Base-by-base conservation (phyloP, 2,329 filamentous ascomycete species). In the Neonectria neomacrospora region DNA sequence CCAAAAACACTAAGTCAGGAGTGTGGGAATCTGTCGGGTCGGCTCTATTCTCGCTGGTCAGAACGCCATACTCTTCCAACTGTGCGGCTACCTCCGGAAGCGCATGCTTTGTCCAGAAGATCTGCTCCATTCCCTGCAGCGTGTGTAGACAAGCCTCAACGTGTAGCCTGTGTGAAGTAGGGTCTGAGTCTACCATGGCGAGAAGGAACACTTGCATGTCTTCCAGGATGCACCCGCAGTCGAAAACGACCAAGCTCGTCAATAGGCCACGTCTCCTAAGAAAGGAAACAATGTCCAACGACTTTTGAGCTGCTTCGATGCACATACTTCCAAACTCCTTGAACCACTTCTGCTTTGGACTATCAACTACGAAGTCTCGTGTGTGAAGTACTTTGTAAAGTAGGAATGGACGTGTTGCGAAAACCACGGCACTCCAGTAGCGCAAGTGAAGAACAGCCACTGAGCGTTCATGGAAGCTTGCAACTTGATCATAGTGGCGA, bases 141-240 rank as follows among this genome's bases (percentile, higher is more conserved):
- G 61, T 60, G 10, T 54, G 44, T 18, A 63, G 23, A 23, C 61
- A 59, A 8, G 48, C 22, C 1, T 63, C 55, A 1, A 59, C 50
- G 16, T 54, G 54, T 8, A 44, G 22, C 26, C 34, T 63, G 20
- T 59, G 50, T 1, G 45, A 9, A 2, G 60, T 22, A 9, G 34
- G 23, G 5, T 63, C 60, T 0, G 60, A 42, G 10, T 42, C 20
- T 8, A 28, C 51, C 26, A 59, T 16, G 0, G 48, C 60, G 1
- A 63, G 55, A 12, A 63, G 60, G n/a, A 63, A 63, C 3, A 63
- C 60, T 9, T 63, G 60, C 60, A 63, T 63, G 10, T 59, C 32
- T 12, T 63, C 60, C 3, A 63, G 20, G 10, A 63, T 59, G 16
- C 55, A 63, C 1, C 55, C 55, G 18, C 60, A 63, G 4, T 63